Evolutionary conservation across 2,329 filamentous ascomycete genomes (phyloP).

Genomic region (Coniochaeta sp.): DNA sequence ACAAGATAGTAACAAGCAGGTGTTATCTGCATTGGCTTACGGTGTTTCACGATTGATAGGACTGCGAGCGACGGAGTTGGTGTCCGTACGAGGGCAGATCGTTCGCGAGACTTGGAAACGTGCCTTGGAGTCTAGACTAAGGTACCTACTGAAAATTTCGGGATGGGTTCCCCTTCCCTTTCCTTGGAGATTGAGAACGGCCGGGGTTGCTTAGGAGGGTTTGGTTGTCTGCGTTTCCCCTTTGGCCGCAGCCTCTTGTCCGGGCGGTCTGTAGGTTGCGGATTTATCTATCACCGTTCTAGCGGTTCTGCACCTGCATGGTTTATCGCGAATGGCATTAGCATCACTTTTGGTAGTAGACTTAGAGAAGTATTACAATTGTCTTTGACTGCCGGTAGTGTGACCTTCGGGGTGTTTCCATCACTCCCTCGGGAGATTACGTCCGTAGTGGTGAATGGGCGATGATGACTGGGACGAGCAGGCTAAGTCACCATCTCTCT

Average conservation of each 20-base stretch:
- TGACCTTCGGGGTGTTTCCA: background rate
- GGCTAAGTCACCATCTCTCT: background rate
- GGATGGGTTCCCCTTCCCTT: no score
- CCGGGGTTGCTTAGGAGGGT: background rate
- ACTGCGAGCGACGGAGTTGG: background rate
- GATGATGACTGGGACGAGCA: background rate
- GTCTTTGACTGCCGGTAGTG: background rate
- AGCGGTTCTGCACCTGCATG: background rate
- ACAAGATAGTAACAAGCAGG: background rate
- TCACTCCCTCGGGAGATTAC: background rate
- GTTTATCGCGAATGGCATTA: background rate
- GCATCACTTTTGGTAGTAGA: background rate
- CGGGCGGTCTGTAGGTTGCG: background rate
- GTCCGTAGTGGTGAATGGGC: background rate
- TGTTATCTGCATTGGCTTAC: background rate
- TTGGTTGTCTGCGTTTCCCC: background rate
- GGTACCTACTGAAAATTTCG: no score
- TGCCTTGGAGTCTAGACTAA: background rate
- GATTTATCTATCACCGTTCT: background rate
- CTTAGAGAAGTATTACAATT: background rate
- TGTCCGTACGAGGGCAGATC: background rate
- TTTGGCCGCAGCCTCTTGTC: background rate
- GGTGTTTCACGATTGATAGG: background rate
- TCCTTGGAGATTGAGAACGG: background rate
- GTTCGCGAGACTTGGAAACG: background rate